phyloP scores from a whole-genome alignment of 2,329 filamentous ascomycete species.

The Biscogniauxia sp. region DNA sequence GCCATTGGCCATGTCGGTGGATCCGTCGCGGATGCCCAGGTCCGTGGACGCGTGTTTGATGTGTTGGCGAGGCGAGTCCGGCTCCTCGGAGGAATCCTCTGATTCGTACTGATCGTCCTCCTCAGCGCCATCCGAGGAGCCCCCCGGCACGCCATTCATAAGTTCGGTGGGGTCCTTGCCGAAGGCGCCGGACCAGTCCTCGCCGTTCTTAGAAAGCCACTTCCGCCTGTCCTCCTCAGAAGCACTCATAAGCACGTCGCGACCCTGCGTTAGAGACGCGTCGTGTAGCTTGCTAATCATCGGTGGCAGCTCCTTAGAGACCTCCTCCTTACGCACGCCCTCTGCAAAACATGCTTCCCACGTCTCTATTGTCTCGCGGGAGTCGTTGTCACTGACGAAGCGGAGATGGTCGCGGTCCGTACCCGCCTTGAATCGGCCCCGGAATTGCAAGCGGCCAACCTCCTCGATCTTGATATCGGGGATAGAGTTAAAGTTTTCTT shows the following conservation, averaged over 20 bases:
- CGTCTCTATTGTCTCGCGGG: conserved; percentile 87
- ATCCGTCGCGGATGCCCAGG: conserved; percentile 39
- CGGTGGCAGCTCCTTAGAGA: conserved; percentile 71
- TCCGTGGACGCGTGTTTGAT: conserved; percentile 27
- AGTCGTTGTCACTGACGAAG: conserved; percentile 84
- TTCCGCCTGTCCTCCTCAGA: conserved; percentile 69
- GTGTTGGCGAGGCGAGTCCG: conserved; percentile 23
- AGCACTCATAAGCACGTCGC: conserved; percentile 75
- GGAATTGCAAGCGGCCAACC: conserved; percentile 78
- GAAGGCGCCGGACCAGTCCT: conserved; percentile 86
- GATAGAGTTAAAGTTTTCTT: conserved; percentile 66
- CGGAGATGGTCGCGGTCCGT: conserved; percentile 81
- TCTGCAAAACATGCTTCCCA: conserved; percentile 92
- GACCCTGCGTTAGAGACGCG: conserved; percentile 71
- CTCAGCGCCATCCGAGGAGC: conserved; percentile 7
- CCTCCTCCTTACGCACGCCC: conserved; percentile 71
- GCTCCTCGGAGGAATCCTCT: conserved; percentile 34
- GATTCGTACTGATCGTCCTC: conserved; percentile 39
- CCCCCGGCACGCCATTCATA: conserved; percentile 31
- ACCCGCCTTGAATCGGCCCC: conserved; percentile 80
- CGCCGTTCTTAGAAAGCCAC: conserved; percentile 77
- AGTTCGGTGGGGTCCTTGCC: conserved; percentile 66
- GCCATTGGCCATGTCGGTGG: conserved; percentile 12
- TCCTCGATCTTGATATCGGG: conserved; percentile 76
- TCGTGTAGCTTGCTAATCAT: conserved; percentile 76